Percentiles rank a stretch among this genome's conserved stretches.
Evolutionary conservation across 768 basidiomycete genomes (phyloP).

Genomic region (Boletellus ananas): DNA sequence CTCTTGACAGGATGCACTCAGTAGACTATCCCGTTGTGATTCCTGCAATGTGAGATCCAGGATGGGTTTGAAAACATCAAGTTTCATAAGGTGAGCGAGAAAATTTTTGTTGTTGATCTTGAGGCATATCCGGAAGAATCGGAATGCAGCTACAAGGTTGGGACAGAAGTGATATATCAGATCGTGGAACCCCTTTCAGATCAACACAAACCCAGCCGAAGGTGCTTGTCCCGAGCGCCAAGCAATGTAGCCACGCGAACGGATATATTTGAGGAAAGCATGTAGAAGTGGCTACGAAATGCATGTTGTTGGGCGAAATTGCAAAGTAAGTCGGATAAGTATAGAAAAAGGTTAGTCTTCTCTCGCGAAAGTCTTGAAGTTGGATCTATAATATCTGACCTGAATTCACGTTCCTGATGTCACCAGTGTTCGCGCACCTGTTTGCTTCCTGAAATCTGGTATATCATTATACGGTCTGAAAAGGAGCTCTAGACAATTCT

Average conservation of each 20-base stretch:
- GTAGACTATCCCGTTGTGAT: constrained; percentile 82
- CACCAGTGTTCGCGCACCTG: constrained; percentile 31
- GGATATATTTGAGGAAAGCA: constrained; percentile 78
- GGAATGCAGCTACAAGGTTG: constrained; percentile 68
- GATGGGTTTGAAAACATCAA: constrained; percentile 79
- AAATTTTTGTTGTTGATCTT: constrained; percentile 78
- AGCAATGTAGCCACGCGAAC: constrained; percentile 73
- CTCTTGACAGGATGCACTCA: constrained; percentile 94
- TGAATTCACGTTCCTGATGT: constrained; percentile 3
- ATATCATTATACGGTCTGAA: constrained; percentile 76
- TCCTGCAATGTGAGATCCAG: constrained; percentile 82
- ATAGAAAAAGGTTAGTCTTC: constrained; percentile 78
- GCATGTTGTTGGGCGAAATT: constrained; percentile 86
- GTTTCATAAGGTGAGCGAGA: constrained; percentile 72
- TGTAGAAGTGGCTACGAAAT: constrained; percentile 88
- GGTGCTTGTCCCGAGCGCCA: constrained; percentile 82
- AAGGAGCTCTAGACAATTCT: constrained; percentile 70
- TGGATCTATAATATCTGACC: constrained; percentile 38
- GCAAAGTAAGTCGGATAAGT: constrained; percentile 88
- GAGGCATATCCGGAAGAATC: constrained; percentile 84
- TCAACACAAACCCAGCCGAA: constrained; percentile 73
- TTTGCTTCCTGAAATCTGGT: constrained; percentile 57
- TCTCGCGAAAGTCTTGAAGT: constrained; percentile 61
- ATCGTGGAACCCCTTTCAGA: neutral
- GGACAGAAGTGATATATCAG: constrained; percentile 9